Evolutionary conservation across 2,329 filamentous ascomycete species (phyloP), one percentile per base, ranked within the genome.

Genomic region (Sporothrix globosa): DNA sequence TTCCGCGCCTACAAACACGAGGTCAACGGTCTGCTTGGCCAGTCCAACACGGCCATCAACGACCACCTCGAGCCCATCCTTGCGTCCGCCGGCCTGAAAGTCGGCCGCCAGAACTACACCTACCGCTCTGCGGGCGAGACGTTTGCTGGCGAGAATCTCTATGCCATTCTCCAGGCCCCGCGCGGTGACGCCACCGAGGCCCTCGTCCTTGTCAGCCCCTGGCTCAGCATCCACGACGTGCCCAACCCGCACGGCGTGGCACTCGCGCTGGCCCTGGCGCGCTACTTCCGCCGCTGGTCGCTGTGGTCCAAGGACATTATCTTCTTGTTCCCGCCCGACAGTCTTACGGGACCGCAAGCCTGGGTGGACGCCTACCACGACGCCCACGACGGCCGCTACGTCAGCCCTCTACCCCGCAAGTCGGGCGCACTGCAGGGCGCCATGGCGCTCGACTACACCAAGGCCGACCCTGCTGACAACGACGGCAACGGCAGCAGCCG

Each of bases 261-360:
- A 9, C 85, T 99, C 44, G 90, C 93, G 2, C 82, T 99, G 76
- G 94, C 95, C 0, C 81, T 99, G 75, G 92, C 93, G 39, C 88
- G 96, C 74, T 99, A 99, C 81, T 98, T 99, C 82, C 97, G 96
- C 81, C 88, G 92, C 75, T 99, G 96, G 96, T 97, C 93, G 68
- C 85, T 99, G 39, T 99, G 96, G 96, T 97, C 94, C 71, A 99
- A 99, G 81, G 96, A 99, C 79, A 97, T 99, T 75, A 95, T 99
- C 71, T 89, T 99, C 75, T 82, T 99, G 6, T 86, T 99, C 61
- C 90, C 96, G 0, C 90, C 92, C 0, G 96, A 99, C 80, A 97
- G 93, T 79, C 91, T 90, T 71, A 91, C 92, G 13, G 96, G 95
- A 0, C 92, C 93, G 0, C 94, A 98, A 78, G 96, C 96, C 30